phyloP scores from a whole-genome alignment of 169 alveolate species.

The Theileria annulata region DNA sequence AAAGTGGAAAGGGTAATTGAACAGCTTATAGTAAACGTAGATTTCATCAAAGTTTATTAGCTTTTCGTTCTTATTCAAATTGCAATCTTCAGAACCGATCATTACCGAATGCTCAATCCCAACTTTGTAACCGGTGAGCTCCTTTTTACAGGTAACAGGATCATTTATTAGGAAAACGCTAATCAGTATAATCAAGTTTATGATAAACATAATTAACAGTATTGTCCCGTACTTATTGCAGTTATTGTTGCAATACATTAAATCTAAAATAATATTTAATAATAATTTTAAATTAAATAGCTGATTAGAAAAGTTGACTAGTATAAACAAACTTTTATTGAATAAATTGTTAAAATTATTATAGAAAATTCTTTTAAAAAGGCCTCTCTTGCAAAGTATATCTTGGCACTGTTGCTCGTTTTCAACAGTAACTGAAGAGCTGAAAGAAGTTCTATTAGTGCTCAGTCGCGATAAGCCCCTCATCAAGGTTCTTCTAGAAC shows the following conservation, averaged over 20 bases:
- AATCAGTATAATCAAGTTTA: not conserved
- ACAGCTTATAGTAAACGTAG: slow-evolving; percentile 45
- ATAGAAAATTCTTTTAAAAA: slow-evolving; percentile 5
- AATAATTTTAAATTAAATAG: not conserved
- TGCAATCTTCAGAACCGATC: slow-evolving; percentile 10
- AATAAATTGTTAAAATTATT: slow-evolving; percentile 1
- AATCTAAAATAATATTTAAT: not conserved
- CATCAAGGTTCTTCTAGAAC: slow-evolving; percentile 4
- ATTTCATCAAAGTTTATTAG: slow-evolving; percentile 5
- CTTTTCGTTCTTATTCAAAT: not conserved
- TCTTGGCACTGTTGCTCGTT: slow-evolving; percentile 14
- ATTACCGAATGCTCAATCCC: not conserved
- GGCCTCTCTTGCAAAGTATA: slow-evolving; percentile 6
- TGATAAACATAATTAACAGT: not conserved
- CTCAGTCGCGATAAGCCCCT: slow-evolving; percentile 16
- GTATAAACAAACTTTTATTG: slow-evolving; percentile 1
- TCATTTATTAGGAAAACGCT: not conserved
- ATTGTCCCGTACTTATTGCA: slow-evolving; percentile 16
- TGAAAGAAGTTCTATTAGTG: not conserved
- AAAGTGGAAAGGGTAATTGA: slow-evolving; percentile 56
- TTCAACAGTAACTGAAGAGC: not conserved
- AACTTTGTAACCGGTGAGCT: slow-evolving; percentile 9
- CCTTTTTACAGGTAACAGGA: slow-evolving; percentile 24
- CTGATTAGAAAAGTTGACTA: not conserved
- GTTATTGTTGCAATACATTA: slow-evolving; percentile 6